Evolutionary conservation across 345 rosid species (phyloP), one percentile per base, ranked within the genome.

Genomic region (Populus davidiana): DNA sequence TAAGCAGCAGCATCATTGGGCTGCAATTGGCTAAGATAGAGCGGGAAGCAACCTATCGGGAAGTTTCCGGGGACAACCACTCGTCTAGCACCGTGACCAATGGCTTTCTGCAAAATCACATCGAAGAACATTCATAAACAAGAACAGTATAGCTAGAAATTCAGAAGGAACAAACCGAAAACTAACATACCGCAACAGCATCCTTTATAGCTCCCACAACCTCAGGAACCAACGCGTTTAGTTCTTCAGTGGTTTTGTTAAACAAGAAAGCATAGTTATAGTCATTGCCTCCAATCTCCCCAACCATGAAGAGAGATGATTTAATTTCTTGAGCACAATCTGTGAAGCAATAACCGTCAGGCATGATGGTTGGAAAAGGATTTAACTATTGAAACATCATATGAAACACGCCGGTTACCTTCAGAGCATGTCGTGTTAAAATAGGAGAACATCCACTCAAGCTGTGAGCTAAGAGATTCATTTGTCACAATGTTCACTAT

Each of bases 21-120:
- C 17, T n/a, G 8, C 25, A 17, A 64, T 10, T 10, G 3, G 17
- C 33, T 43, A 1, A 36, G 61, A 4, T 23, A 44, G 13, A 3
- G 9, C 11, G 77, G 61, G 9, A 56, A 43, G 31, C 77, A 74
- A 18, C 70, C 70, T 13, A 44, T 20, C 35, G 36, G 62, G 64
- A 27, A 75, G n/a, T 10, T 18, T 12, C 71, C 71, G 1, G 78
- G 78, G 11, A 75, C 78, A 29, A 75, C 71, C 14, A 66, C 44
- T 31, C 63, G 41, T 44, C 10, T 18, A 35, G 78, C 71, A 6
- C 71, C 49, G 12, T 12, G 52, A 27, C 16, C 6, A 6, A 33
- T 66, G 6, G 44, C 31, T n/a, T 6, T 33, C 71, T 75, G 8
- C 20, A 49, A 2, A 1, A 41, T 41, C 44, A 41, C 1, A 0